Evolutionary conservation across 768 basidiomycete species (phyloP), one percentile per base, ranked within the genome.

Genomic region (Amanita polypyramis): DNA sequence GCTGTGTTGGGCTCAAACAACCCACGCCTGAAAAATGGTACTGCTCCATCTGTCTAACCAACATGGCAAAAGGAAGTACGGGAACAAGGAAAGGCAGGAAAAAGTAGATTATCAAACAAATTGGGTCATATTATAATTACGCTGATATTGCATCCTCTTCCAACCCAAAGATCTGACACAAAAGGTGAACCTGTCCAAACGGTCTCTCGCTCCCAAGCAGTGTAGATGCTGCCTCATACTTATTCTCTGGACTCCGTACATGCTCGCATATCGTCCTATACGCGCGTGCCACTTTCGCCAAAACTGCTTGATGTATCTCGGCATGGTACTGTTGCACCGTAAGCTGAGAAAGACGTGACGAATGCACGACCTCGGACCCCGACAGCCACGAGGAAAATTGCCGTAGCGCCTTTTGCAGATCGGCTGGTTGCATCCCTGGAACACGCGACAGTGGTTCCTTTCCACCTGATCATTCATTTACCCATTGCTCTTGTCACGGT

Each of bases 211-310:
- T 80, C 11, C 91, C 85, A 33, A 95, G 64, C 49, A 95, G 61
- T 17, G 92, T 93, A 51, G 80, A 74, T 12, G 81, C 87, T n/a
- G 93, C 94, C 65, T 97, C 93, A 58, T 97, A 99, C 61, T 72
- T 74, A 53, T 90, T 90, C 62, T 77, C 75, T 35, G 80, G 75
- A 46, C 76, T 79, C 58, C 77, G 74, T 12, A 97, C 85, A 47
- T 82, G 78, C 39, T 82, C 82, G 60, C 85, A 93, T 2, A 97
- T 66, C 52, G 70, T 59, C 7, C 68, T 73, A 64, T 98, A 99
- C 2, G 82, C 79, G 25, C 62, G 63, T 2, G 77, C 83, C 51
- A 98, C 67, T 10, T 80, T 72, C 29, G 68, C 66, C 51, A 97
- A 66, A 1, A 87, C 88, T 14, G 76, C 75, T 8, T 80, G 81